Conservation (phyloP, 2,329 filamentous ascomycete species). For the Talaromyces sp. region DNA sequence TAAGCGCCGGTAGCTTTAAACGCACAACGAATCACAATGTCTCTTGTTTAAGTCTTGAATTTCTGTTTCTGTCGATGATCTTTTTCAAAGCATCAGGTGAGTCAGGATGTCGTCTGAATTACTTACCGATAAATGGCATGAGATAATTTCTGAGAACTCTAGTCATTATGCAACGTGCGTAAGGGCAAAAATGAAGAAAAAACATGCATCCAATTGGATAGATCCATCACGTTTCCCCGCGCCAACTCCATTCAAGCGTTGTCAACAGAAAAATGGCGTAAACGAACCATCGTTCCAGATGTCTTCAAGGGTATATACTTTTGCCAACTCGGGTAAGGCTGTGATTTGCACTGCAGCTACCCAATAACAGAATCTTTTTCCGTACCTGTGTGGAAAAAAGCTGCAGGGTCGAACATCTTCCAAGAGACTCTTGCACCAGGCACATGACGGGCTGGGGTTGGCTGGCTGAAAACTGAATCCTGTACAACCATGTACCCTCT, state of each 20-base stretch:
- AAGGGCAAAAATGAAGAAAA: too few relatives aligned
- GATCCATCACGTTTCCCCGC: background rate
- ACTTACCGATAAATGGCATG: too few relatives aligned
- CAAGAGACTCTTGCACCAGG: too few relatives aligned
- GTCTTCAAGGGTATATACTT: background rate
- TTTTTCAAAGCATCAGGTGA: background rate
- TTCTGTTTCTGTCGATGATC: background rate
- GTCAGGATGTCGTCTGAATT: background rate
- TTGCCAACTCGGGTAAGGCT: background rate
- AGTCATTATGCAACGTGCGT: too few relatives aligned
- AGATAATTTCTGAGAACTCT: too few relatives aligned
- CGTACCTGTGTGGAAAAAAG: too few relatives aligned
- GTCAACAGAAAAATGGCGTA: too few relatives aligned
- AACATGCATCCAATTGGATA: background rate
- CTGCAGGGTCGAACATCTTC: background rate
- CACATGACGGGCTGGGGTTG: background rate
- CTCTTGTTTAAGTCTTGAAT: background rate
- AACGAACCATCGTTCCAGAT: background rate
- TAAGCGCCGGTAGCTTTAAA: background rate
- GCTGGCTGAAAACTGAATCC: background rate
- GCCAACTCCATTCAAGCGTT: background rate
- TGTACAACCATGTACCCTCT: background rate
- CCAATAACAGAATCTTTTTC: background rate
- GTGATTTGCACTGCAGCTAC: background rate
- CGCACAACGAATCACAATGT: background rate